Conservation (phyloP, 768 basidiomycete species). For the Amylocystis lapponica region DNA sequence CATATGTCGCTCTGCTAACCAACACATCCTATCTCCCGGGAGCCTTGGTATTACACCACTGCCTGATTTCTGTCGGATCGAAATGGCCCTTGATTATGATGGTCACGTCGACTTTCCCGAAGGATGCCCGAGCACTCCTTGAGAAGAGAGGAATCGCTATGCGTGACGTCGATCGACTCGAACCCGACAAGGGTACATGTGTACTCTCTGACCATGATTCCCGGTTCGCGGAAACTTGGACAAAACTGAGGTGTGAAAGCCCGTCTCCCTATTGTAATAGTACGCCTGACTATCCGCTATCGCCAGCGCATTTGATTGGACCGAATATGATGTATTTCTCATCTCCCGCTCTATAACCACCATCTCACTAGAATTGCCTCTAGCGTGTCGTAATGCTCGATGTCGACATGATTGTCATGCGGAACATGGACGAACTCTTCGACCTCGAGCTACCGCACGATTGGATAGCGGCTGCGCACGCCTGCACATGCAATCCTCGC, state of each 20-base stretch:
- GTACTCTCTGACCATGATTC: constrained; percentile 32
- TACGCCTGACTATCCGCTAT: not conserved
- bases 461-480: constrained; percentile 85
- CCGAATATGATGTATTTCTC: constrained; percentile 54
- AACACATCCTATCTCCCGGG: constrained; percentile 53
- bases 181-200: constrained; percentile 40
- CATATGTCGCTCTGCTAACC: constrained; percentile 78
- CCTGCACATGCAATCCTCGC: constrained; percentile 91
- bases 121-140: constrained; percentile 40
- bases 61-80: constrained; percentile 36
- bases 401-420: constrained; percentile 80
- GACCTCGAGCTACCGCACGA: constrained; percentile 48
- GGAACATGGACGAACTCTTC: constrained; percentile 78
- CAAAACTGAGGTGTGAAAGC: constrained; percentile 42
- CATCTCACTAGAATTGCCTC: not conserved
- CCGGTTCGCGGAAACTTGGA: constrained; percentile 62
- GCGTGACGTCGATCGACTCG: constrained; percentile 53
- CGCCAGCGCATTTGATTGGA: constrained; percentile 57
- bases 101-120: constrained; percentile 37
- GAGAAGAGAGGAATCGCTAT: constrained; percentile 45
- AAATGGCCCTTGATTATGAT: constrained; percentile 49
- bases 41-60: constrained; percentile 47
- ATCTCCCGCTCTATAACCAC: not conserved
- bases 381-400: constrained; percentile 80
- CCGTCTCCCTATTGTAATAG: not conserved